Base-by-base conservation (phyloP, 257 asterid species). In the Thymus quinquecostatus region DNA sequence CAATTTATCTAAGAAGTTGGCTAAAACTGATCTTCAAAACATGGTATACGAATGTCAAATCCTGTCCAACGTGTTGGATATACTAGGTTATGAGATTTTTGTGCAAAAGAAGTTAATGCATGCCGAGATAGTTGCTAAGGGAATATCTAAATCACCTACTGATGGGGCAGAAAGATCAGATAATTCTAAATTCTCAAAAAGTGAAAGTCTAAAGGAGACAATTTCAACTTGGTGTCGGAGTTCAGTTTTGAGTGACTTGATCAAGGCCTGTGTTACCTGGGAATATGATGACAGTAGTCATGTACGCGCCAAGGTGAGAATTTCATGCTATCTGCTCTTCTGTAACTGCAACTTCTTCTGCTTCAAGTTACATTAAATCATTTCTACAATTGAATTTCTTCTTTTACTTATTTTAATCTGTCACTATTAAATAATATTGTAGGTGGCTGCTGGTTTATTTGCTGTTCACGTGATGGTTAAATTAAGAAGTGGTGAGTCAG, bases 371-470 rank as follows among this genome's bases (percentile, higher is more conserved):
- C 34, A 28, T 28, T 40, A 75, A 63, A 60, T 34, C 57, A 57
- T 33, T 41, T 8, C 13, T 70, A 8, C 49, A 30, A 49, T 75
- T 41, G 48, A 21, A 14, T 60, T 12, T 29, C 66, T 62, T 45
- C 48, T 38, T 38, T 51, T 33, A 48, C 33, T 68, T 68, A n/a
- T 29, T 27, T 10, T 38, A 48, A 60, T 41, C 65, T 54, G 13
- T 71, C 64, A 41, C 70, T 67, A 62, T 70, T 81, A 44, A 55
- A 53, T 68, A 63, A 49, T 40, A 49, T 74, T 77, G 60, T 92
- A 94, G 99, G 83, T 87, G 67, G 86, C 97, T 76, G 81, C 90
- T 79, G 73, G 86, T 77, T 81, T 86, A 80, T 83, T 87, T 84
- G 81, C 75, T 72, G 94, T 89, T 70, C 90, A 84, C 60, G 79